Base-by-base conservation (phyloP, 164 flowering plant genomes). In the Taxillus chinensis region DNA sequence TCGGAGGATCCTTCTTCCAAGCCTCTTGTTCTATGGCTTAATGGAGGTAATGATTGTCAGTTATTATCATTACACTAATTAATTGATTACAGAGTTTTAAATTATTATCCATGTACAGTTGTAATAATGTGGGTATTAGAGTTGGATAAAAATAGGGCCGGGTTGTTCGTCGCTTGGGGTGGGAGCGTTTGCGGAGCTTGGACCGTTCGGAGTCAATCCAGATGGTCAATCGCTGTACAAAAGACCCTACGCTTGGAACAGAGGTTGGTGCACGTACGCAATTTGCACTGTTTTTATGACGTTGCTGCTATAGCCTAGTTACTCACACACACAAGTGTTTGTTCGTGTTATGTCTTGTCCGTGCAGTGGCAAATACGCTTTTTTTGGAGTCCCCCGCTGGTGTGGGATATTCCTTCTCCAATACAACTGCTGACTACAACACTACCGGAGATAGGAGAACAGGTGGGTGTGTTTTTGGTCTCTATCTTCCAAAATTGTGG, bases 371-470 rank as follows among this genome's bases (percentile, higher is more conserved):
- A 7, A 80, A 80, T 46, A 57, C 75, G 7, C 39, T 80, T 14
- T 80, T 75, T 70, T 43, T 79, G 14, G 83, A 80, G 45, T 73
- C 81, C 3, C 83, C 83, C 0, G 77, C 76, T 2, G 81, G 79
- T 0, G 80, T 79, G 8, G 82, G 82, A 41, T 79, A 76, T 61
- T 79, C 80, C 1, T 79, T 77, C 59, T 78, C 80, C 15, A 80
- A 78, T 38, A 64, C 70, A 2, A 59, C 80, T 16, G 58, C 77
- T 2, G 82, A 78, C 16, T 78, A 76, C 46, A 42, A 61, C 41
- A 11, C 42, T 5, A 70, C 52, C 5, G 80, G 80, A 37, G 84
- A 80, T 55, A 60, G 43, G 53, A 60, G 67, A 17, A 80, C 84
- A 14, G 81, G 80, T 2, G 17, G 68, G 12, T n/a, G n/a, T n/a